Conservation (phyloP, 148 eudicot genomes). For the Heliamphora exappendiculata region DNA sequence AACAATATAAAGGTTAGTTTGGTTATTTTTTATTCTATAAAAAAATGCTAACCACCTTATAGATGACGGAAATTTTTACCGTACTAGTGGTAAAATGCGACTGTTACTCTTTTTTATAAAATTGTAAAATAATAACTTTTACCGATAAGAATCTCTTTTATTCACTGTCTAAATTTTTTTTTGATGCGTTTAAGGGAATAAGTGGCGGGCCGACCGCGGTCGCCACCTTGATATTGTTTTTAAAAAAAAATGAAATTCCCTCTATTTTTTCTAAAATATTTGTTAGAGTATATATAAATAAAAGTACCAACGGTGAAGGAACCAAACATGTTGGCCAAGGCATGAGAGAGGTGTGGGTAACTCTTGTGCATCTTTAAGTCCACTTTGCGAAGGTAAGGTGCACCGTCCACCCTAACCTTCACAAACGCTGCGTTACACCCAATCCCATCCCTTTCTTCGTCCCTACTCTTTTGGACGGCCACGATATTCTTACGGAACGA, state of each 20-base stretch:
- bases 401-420: constrained; percentile 91
- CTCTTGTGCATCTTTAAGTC: constrained; percentile 65
- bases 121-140: too few species aligned
- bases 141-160: too few species aligned
- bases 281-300: background rate
- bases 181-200: too few species aligned
- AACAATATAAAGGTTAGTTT: too few species aligned
- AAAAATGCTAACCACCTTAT: too few species aligned
- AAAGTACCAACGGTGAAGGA: constrained; percentile 46
- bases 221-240: too few species aligned
- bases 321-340: constrained; percentile 73
- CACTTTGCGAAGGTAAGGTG: constrained; percentile 88
- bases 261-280: background rate
- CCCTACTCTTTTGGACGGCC: constrained; percentile 46
- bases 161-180: too few species aligned
- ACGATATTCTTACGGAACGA: constrained; percentile 68
- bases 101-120: too few species aligned
- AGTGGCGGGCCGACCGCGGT: too few species aligned
- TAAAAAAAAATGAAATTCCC: background rate
- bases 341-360: constrained; percentile 71
- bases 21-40: too few species aligned
- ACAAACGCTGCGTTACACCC: constrained; percentile 39
- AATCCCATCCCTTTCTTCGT: constrained; percentile 18
- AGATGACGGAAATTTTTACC: too few species aligned
- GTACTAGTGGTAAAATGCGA: too few species aligned